phyloP scores from a whole-genome alignment of 805 yeast species.

The Hanseniaspora pseudoguilliermondii region DNA sequence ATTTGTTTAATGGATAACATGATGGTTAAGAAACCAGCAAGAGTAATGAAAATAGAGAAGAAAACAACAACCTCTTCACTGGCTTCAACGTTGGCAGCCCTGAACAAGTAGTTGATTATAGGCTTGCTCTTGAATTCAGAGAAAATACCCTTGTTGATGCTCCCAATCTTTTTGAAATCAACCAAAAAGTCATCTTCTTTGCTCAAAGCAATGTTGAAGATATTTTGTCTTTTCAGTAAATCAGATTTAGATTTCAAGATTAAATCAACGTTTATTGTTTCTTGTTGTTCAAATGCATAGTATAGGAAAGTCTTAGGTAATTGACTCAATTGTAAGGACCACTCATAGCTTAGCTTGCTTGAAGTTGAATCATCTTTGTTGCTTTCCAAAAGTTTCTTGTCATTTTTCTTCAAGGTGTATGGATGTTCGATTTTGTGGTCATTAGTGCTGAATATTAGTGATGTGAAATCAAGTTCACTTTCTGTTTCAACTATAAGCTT shows the following conservation, averaged over 20 bases:
- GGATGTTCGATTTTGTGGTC: conserved; percentile 9
- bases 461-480: neutral
- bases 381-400: neutral
- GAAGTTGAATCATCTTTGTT: neutral
- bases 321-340: conserved; percentile 13
- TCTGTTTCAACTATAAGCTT: conserved; percentile 10
- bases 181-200: neutral
- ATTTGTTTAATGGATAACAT: conserved; percentile 13
- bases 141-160: conserved; percentile 7
- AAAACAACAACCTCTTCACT: conserved; percentile 38
- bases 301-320: conserved; percentile 20
- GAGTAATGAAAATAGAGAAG: conserved; percentile 35
- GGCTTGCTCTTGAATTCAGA: conserved; percentile 10
- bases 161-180: neutral
- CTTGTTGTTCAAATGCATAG: conserved; percentile 16
- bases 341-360: neutral
- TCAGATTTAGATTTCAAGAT: conserved; percentile 3
- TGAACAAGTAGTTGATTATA: conserved; percentile 46
- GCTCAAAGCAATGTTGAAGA: neutral
- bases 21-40: conserved; percentile 37
- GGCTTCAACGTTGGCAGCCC: conserved; percentile 40
- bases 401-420: neutral
- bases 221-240: conserved; percentile 9
- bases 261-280: conserved; percentile 11
- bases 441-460: neutral